phyloP scores from a whole-genome alignment of 192 early-diverging fungal species.

The Gorgonomyces haynaldii region DNA sequence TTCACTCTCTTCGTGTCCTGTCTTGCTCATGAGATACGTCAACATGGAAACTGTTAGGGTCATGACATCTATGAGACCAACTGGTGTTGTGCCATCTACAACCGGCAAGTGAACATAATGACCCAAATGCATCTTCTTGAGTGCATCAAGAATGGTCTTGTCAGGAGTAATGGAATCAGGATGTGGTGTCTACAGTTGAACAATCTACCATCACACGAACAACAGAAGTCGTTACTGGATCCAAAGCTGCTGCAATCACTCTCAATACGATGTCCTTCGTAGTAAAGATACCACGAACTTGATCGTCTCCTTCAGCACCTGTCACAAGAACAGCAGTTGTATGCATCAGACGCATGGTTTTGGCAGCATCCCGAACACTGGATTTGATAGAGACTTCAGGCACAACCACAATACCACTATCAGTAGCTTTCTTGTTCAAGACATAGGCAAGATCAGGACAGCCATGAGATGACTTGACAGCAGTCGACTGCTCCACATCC shows the following conservation, averaged over 20 bases:
- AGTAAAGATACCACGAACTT: constrained; percentile 37
- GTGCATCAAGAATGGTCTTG: constrained; percentile 33
- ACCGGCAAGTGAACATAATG: constrained; percentile 39
- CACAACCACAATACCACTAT: constrained; percentile 18
- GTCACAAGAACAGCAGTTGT: constrained; percentile 34
- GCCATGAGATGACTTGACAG: constrained; percentile 49
- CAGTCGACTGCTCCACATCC: constrained; percentile 21
- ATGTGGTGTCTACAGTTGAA: constrained; percentile 27
- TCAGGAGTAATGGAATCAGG: constrained; percentile 28
- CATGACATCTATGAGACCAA: constrained; percentile 39
- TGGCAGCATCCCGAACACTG: constrained; percentile 33
- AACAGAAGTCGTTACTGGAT: constrained; percentile 81
- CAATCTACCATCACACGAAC: constrained; percentile 78
- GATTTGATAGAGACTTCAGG: constrained; percentile 22
- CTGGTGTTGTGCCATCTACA: constrained; percentile 19
- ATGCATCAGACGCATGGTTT: constrained; percentile 23
- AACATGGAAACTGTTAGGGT: constrained; percentile 37
- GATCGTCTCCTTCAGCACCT: constrained; percentile 18
- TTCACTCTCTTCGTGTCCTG: constrained; percentile 6
- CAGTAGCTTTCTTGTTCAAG: constrained; percentile 30
- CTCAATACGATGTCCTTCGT: constrained; percentile 40
- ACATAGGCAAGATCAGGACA: constrained; percentile 83
- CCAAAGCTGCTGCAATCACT: constrained; percentile 46
- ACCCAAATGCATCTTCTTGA: constrained; percentile 34
- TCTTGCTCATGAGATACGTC: constrained; percentile 23